A percentile compares a stretch with the other conserved stretches of the same genome.
Conservation (phyloP, 177 flowering plant genomes). For the Tripterygium wilfordii region DNA sequence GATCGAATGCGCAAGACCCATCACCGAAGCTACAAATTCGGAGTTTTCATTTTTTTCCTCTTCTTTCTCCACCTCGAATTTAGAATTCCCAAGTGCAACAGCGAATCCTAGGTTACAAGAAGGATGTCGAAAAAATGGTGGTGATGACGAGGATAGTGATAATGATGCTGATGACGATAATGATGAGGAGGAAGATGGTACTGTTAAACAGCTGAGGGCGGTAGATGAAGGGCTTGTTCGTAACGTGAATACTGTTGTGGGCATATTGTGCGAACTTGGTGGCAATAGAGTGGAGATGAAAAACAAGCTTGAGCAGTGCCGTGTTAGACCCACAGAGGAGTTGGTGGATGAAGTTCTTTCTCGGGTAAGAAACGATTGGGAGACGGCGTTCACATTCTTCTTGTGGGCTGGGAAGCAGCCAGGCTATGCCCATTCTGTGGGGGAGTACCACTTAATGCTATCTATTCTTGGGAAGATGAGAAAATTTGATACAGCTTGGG, state of each 20-base stretch:
- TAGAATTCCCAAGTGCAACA: not conserved
- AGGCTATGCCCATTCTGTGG: slow-evolving; percentile 43
- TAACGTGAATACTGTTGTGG: slow-evolving; percentile 27
- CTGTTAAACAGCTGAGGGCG: slow-evolving; percentile 2
- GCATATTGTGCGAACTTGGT: slow-evolving; percentile 21
- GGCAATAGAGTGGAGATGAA: slow-evolving; percentile 19
- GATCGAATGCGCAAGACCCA: not conserved
- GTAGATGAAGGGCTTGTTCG: slow-evolving; percentile 19
- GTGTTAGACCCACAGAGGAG: slow-evolving; percentile 29
- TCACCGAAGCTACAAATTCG: not conserved
- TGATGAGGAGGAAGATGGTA: slow-evolving; percentile 9
- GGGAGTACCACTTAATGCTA: slow-evolving; percentile 75
- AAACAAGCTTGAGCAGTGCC: slow-evolving; percentile 44
- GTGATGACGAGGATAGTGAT: slow-evolving; percentile 1
- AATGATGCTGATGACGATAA: slow-evolving; percentile 4
- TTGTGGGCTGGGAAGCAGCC: slow-evolving; percentile 79
- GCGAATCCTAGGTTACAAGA: not conserved
- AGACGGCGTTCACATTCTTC: slow-evolving; percentile 72
- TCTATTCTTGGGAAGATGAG: slow-evolving; percentile 77
- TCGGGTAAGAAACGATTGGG: slow-evolving; percentile 65
- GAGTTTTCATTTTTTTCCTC: not conserved
- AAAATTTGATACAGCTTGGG: slow-evolving; percentile 82
- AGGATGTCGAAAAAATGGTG: not conserved
- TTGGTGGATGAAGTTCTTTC: slow-evolving; percentile 71
- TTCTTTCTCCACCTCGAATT: slow-evolving; percentile 9